Base-by-base conservation (phyloP, 768 basidiomycete species). In the Coprinopsis marcescibilis region DNA sequence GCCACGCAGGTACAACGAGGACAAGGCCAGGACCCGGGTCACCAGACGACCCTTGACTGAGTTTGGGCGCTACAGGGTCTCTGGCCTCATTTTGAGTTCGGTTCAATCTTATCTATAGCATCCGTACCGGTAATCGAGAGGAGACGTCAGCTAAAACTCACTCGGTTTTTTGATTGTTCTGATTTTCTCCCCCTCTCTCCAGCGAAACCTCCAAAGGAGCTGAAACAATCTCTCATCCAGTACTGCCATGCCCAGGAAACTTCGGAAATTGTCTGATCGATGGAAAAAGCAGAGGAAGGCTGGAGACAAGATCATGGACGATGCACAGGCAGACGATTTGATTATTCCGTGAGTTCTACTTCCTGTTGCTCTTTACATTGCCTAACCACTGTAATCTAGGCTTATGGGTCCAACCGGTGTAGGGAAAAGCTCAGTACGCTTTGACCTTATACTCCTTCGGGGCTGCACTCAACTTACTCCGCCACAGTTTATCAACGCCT, bases 401-500 rank as follows among this genome's bases (percentile, higher is more conserved):
- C 11, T 43, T 7, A 43, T 43, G 41, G 41, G 41, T 6, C 7
- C 41, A n/a, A 43, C 41, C 26, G 41, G 41, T 7, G 41, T 30
- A 17, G 41, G 41, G 6, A 43, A 43, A 30, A 43, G 41, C 17
- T 8, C 41, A 4, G 41, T 43, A 43, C 12, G 41, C 19, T n/a
- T 43, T 19, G 13, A 20, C 20, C 4, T 23, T 40, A 12, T 7
- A 37, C n/a, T n/a, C n/a, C 10, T n/a, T n/a, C n/a, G 30, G 30
- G 10, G n/a, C n/a, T 19, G 10, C 8, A 19, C 19, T 26, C 21
- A 49, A 41, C 21, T 12, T 12, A 3, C 20, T 35, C 8, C 29
- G 21, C 21, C 27, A 24, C 23, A 53, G 52, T 50, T 53, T 20
- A 48, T 53, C 27, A 37, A 48, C 24, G 14, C 14, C 3, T 46